Base-by-base conservation (phyloP, 495 filamentous ascomycete genomes). In the Staphylotrichum tortipilum region DNA sequence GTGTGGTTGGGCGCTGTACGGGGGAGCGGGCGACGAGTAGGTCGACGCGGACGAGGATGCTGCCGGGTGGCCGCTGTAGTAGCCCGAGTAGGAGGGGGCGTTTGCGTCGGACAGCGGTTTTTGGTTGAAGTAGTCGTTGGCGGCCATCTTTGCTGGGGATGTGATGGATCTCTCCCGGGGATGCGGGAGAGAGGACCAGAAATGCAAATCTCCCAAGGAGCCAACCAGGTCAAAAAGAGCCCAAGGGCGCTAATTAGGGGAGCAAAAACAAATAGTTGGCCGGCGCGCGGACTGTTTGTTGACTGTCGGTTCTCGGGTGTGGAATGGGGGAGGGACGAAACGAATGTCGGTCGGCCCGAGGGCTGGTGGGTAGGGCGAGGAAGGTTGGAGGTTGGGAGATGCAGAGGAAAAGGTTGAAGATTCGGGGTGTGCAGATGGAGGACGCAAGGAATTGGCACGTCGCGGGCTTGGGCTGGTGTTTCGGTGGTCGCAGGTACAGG, bases 71-170 rank as follows among this genome's bases (percentile, higher is more conserved):
- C 60, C 45, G 49, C 60, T 46, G 52, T 62, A 50, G 38, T 59
- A 60, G 23, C 40, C 49, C 47, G 58, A 58, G 10, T 28, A 28
- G 6, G 6, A 10, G 36, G 62, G 62, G 55, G 61, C 26, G 24
- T 41, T 28, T 52, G 47, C 56, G 61, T 66, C 57, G 33, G 57
- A 65, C 19, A 63, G 64, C 55, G 78, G 70, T 49, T 70, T 71
- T 43, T 69, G 61, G 62, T 78, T 77, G 71, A 89, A 89, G 67
- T 89, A 89, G 50, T 88, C 83, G 73, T 89, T 86, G 52, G 86
- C 77, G 44, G 88, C 84, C 88, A 94, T 95, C 78, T 28, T 45
- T n/a, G 24, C 45, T 43, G 30, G 46, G 30, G 37, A n/a, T n/a
- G n/a, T n/a, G n/a, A n/a, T n/a, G n/a, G n/a, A n/a, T n/a, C n/a